Conservation (phyloP, 345 rosid genomes). For the Arabis hirsuta region DNA sequence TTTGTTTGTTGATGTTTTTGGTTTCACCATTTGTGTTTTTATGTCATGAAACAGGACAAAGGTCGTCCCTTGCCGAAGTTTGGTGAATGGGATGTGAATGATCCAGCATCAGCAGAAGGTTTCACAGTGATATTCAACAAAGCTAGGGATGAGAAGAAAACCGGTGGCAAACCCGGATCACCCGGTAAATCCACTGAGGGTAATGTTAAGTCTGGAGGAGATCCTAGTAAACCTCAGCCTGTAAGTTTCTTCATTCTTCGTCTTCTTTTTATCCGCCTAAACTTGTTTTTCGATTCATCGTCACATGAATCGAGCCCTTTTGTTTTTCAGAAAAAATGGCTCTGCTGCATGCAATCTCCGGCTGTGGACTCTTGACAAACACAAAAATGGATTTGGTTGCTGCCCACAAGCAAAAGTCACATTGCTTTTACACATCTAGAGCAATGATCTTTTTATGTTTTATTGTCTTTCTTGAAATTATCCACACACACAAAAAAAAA, state of each 20-base stretch:
- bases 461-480: constrained; percentile 46
- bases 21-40: constrained; percentile 10
- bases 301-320: constrained; percentile 1
- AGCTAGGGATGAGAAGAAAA: constrained; percentile 97
- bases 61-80: constrained; percentile 90
- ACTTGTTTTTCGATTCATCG: neutral
- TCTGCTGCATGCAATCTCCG: constrained; percentile 82
- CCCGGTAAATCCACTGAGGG: constrained; percentile 64
- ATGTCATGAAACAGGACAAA: constrained; percentile 55
- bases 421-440: constrained; percentile 39
- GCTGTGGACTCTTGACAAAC: constrained; percentile 65
- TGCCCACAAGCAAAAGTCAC: constrained; percentile 38
- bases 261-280: neutral
- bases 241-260: constrained; percentile 54
- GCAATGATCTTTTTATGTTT: constrained; percentile 46
- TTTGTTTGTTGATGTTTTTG: constrained; percentile 10
- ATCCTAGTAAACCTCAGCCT: constrained; percentile 71
- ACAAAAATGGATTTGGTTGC: constrained; percentile 30
- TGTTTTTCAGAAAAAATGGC: constrained; percentile 80
- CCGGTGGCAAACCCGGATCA: constrained; percentile 70
- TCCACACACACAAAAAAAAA: neutral
- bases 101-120: constrained; percentile 98
- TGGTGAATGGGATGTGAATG: constrained; percentile 99
- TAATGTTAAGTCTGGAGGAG: constrained; percentile 56
- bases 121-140: constrained; percentile 93